Base-by-base conservation (phyloP, 2,329 filamentous ascomycete species). In the Fusarium mexicanum region DNA sequence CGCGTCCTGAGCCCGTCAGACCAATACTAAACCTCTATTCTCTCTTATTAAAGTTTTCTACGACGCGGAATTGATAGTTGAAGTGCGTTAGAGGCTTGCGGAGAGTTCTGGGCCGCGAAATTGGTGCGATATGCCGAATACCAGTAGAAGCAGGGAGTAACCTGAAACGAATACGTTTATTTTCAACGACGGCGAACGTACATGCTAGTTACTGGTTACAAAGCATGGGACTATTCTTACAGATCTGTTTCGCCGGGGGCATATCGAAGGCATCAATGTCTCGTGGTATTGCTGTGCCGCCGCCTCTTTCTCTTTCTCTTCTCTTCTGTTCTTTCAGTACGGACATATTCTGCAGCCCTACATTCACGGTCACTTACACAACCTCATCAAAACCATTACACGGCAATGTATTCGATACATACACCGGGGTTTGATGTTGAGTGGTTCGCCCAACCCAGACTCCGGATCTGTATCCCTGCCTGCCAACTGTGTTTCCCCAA, bases 381-480 rank as follows among this genome's bases (percentile, higher is more conserved):
- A 55, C 18, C 18, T 29, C 26, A 40, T 67, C 18, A 35, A 44
- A 48, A 35, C 47, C 18, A 47, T 58, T 58, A 47, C 33, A 44
- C 46, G 31, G 26, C 41, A 47, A 46, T 31, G 58, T 65, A 43
- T 38, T 50, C 35, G 33, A 37, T 31, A 54, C 63, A 18, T 46
- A 50, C 58, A 48, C 67, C 65, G 43, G 67, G 55, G 50, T 67
- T 61, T 71, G 31, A 53, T 60, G 20, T 50, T 72, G 65, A 61
- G 48, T 76, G 71, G 73, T 73, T 78, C 67, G 60, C 60, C 31
- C 53, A 60, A 40, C 53, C 54, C 48, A 51, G 59, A 58, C 47
- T 70, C 61, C 66, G 73, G 71, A 71, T 78, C 69, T 59, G 61
- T 55, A 78, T 75, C 76, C 76, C 76, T 78, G 71, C 62, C 69